These are phyloP conservation scores for Cunninghamia lanceolata DNA, from an alignment of 75 land plant genomes.

Conservation along the genomic window DNA sequence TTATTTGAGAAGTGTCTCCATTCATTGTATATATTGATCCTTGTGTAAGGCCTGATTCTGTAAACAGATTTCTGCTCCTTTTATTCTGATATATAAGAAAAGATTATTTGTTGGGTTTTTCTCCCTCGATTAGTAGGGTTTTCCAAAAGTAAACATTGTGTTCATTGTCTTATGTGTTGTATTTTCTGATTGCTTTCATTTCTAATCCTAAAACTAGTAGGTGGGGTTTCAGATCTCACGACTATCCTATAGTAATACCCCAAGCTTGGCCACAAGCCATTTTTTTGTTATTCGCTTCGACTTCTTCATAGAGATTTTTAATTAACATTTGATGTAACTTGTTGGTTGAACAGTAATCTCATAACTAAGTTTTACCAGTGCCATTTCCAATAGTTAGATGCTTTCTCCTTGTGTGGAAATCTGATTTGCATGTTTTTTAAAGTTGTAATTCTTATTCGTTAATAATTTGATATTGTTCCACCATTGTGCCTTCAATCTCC, in stretches of 20 bases:
- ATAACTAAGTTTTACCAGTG: not conserved
- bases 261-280: not conserved
- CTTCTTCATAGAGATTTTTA: not conserved
- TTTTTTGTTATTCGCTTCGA: not conserved
- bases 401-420: not conserved
- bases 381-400: not conserved
- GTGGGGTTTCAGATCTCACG: not conserved
- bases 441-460: not conserved
- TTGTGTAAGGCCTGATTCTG: no score
- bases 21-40: no score
- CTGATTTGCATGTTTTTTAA: not conserved
- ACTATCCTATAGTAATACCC: not conserved
- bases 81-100: no score
- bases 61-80: no score
- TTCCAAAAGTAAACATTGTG: no score
- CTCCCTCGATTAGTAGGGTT: no score
- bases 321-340: not conserved
- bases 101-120: no score
- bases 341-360: not conserved
- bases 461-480: not conserved
- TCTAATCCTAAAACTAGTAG: no score
- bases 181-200: no score
- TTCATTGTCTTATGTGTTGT: no score
- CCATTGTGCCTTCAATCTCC: not conserved
- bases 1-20: no score